phyloP scores from a whole-genome alignment of 2,329 filamentous ascomycete species.

The Ilyonectria robusta region DNA sequence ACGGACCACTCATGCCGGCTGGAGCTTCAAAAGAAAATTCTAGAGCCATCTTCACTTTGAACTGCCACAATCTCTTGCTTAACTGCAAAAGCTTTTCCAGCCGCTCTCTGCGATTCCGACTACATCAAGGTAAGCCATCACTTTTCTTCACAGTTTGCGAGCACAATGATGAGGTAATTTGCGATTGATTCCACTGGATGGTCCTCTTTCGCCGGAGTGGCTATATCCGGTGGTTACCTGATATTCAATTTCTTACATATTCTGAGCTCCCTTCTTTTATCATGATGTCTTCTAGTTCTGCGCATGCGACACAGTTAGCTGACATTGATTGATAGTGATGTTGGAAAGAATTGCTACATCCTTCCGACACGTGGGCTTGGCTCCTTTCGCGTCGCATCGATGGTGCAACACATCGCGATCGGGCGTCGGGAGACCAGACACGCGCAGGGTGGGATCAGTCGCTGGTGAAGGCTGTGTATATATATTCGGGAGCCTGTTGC shows the following conservation, averaged over 20 bases:
- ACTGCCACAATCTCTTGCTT: slow-evolving; percentile 3
- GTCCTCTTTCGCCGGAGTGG: slow-evolving; percentile 90
- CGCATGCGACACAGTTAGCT: slow-evolving; percentile 41
- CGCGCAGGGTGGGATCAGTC: not conserved
- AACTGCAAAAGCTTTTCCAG: slow-evolving; percentile 9
- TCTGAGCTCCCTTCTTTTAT: slow-evolving; percentile 72
- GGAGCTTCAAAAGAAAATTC: slow-evolving; percentile 49
- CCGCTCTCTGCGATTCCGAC: slow-evolving; percentile 4
- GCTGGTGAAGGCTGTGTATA: not conserved
- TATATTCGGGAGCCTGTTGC: not conserved
- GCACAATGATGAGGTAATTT: slow-evolving; percentile 94
- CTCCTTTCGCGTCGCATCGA: not conserved
- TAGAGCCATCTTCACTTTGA: not conserved
- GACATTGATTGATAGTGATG: slow-evolving; percentile 41
- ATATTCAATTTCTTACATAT: slow-evolving; percentile 99
- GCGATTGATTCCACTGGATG: slow-evolving; percentile 93
- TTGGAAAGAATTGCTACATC: not conserved
- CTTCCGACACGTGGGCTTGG: not conserved
- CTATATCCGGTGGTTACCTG: slow-evolving; percentile 83
- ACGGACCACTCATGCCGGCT: slow-evolving; percentile 37
- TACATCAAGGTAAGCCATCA: slow-evolving; percentile 49
- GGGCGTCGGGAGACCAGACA: not conserved
- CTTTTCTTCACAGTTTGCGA: slow-evolving; percentile 22
- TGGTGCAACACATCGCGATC: not conserved
- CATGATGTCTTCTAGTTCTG: slow-evolving; percentile 42